phyloP scores from a whole-genome alignment of 2,329 filamentous ascomycete species.

The Cordyceps farinosa region DNA sequence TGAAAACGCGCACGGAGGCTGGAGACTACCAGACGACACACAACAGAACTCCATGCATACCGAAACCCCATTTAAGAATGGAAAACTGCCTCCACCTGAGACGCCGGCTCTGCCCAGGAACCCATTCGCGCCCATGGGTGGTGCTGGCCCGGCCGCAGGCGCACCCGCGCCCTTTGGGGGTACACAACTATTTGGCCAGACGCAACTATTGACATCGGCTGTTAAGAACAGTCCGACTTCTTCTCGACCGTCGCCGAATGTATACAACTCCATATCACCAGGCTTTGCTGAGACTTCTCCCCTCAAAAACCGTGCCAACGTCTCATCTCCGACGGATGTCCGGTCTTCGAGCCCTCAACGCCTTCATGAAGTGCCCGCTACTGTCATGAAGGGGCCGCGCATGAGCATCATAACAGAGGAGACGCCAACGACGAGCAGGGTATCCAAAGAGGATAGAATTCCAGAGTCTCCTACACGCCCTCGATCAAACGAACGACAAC shows the following conservation, averaged over 20 bases:
- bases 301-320: constrained; percentile 46
- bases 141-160: constrained; percentile 29
- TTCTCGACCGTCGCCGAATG: constrained; percentile 52
- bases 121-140: constrained; percentile 35
- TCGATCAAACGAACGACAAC: constrained; percentile 28
- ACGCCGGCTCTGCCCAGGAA: constrained; percentile 49
- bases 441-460: constrained; percentile 30
- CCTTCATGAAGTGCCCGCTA: constrained; percentile 31
- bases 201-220: constrained; percentile 50
- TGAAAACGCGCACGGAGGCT: constrained; percentile 36
- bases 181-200: constrained; percentile 53
- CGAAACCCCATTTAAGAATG: constrained; percentile 31
- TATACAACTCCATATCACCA: constrained; percentile 45
- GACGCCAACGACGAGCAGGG: constrained; percentile 27
- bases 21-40: constrained; percentile 35
- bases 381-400: constrained; percentile 24
- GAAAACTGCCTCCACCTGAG: constrained; percentile 35
- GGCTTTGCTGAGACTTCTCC: constrained; percentile 45
- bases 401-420: constrained; percentile 23
- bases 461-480: constrained; percentile 36
- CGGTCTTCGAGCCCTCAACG: constrained; percentile 41
- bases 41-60: constrained; percentile 30
- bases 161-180: constrained; percentile 35
- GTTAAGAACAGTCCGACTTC: constrained; percentile 54
- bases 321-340: constrained; percentile 42